phyloP scores from a whole-genome alignment of 768 basidiomycete species.

The Boletellus sp. region DNA sequence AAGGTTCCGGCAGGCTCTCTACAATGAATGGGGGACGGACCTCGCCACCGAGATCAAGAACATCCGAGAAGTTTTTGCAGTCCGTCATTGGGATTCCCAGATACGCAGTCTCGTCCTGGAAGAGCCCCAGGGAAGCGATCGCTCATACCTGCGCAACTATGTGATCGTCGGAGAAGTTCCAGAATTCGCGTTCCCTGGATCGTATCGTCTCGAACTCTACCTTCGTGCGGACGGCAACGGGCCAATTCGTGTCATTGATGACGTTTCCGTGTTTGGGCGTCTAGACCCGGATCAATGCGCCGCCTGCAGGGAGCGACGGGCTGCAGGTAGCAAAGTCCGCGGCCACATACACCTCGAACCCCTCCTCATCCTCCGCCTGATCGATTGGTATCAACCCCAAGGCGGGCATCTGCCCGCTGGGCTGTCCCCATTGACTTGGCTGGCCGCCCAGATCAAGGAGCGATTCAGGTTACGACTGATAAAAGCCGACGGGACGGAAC shows the following conservation, averaged over 20 bases:
- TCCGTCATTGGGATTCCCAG: too few relatives aligned
- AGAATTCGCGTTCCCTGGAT: constrained; percentile 19
- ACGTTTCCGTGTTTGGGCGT: constrained; percentile 12
- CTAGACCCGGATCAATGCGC: constrained; percentile 4
- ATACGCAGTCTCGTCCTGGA: neutral
- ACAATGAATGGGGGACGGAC: too few relatives aligned
- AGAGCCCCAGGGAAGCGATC: neutral
- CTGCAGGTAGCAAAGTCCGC: constrained; percentile 9
- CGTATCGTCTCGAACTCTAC: constrained; percentile 20
- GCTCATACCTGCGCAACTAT: constrained; percentile 6
- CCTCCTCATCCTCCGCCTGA: constrained; percentile 7
- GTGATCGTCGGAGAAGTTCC: constrained; percentile 3
- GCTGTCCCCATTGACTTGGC: too few relatives aligned
- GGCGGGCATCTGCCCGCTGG: too few relatives aligned
- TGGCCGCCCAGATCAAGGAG: too few relatives aligned
- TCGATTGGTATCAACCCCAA: too few relatives aligned
- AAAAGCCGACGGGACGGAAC: constrained; percentile 6
- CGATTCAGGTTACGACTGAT: too few relatives aligned
- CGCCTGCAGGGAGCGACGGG: constrained; percentile 11
- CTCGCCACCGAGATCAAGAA: too few relatives aligned
- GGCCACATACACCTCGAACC: constrained; percentile 17
- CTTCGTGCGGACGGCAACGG: constrained; percentile 1
- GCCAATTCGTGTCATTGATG: constrained; percentile 8
- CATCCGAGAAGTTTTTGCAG: too few relatives aligned
- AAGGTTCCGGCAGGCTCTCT: too few relatives aligned